These are phyloP conservation scores for Corylus heterophylla DNA, from an alignment of 306 rosid species.

Conservation along the genomic window DNA sequence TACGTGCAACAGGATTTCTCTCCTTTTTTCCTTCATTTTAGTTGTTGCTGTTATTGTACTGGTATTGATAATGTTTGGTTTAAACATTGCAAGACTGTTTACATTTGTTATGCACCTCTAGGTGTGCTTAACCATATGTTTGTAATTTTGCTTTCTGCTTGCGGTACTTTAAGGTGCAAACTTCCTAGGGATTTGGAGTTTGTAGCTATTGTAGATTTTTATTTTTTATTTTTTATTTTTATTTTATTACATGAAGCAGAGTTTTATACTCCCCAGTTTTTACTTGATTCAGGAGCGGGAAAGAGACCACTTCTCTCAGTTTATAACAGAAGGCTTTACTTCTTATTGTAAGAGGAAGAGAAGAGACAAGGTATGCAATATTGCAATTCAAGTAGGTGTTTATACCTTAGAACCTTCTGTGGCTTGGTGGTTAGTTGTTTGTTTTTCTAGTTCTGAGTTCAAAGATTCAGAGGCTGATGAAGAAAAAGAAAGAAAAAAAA, in stretches of 20 bases:
- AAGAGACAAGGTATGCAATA: conserved; percentile 78
- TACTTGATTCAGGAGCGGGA: conserved; percentile 70
- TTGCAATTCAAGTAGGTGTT: conserved; percentile 15
- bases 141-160: conserved; percentile 5
- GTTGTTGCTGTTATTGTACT: not conserved
- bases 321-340: conserved; percentile 88
- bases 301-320: conserved; percentile 90
- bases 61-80: not conserved
- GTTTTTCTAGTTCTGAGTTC: too few relatives aligned
- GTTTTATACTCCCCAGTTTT: conserved; percentile 1
- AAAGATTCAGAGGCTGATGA: too few relatives aligned
- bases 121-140: conserved; percentile 8
- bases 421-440: too few relatives aligned
- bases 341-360: conserved; percentile 98
- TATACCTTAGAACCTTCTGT: not conserved
- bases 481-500: too few relatives aligned
- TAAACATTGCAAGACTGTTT: not conserved
- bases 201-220: not conserved
- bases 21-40: not conserved
- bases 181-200: conserved; percentile 16
- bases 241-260: not conserved
- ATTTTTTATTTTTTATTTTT: too few relatives aligned
- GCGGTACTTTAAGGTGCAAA: conserved; percentile 6
- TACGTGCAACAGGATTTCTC: not conserved
- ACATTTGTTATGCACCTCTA: not conserved